Conservation (phyloP, 2,329 filamentous ascomycete species). For the Cytospora piceicola region DNA sequence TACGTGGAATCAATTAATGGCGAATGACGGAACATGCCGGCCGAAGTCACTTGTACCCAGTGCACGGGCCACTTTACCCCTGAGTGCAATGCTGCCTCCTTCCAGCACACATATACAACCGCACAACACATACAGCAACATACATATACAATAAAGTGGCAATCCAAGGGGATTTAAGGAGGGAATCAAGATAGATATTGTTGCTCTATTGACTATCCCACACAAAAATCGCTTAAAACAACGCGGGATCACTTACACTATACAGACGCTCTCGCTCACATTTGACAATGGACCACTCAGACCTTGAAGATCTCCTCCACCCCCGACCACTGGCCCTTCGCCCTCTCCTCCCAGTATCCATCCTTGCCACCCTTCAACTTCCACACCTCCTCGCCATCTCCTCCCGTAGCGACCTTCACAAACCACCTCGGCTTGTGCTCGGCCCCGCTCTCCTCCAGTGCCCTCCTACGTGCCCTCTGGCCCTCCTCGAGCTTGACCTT, state of each 20-base stretch:
- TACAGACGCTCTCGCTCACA: background rate
- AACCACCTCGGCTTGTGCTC: constrained; percentile 84
- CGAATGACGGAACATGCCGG: constrained; percentile 12
- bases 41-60: background rate
- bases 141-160: background rate
- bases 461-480: constrained; percentile 74
- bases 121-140: background rate
- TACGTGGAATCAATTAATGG: constrained; percentile 5
- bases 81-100: background rate
- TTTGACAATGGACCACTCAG: constrained; percentile 8
- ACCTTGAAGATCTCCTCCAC: constrained; percentile 55
- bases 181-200: too few relatives aligned
- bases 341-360: constrained; percentile 90
- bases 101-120: background rate
- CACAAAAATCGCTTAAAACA: background rate
- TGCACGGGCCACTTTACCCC: constrained; percentile 17
- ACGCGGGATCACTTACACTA: background rate
- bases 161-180: too few relatives aligned
- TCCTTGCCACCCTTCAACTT: constrained; percentile 79
- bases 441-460: constrained; percentile 76
- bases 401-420: constrained; percentile 60
- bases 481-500: constrained; percentile 75
- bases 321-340: constrained; percentile 66
- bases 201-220: background rate
- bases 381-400: constrained; percentile 71